Evolutionary conservation across 768 basidiomycete species (phyloP).

Genomic region (Lactarius hengduanensis): DNA sequence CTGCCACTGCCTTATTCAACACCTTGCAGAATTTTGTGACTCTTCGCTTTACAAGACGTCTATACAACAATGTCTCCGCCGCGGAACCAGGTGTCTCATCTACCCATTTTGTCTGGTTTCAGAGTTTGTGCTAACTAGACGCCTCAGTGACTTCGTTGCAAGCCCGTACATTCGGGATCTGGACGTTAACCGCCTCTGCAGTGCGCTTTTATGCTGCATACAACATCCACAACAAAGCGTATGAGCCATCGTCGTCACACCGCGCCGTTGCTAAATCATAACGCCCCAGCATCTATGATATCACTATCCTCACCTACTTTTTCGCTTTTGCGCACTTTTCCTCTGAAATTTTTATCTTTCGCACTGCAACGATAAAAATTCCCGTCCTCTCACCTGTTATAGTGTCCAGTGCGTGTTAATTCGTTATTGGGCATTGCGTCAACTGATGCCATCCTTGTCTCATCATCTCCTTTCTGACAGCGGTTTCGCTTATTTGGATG

Average conservation of each 20-base stretch:
- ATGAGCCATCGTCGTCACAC: conserved; percentile 33
- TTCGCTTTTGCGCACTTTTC: conserved; percentile 89
- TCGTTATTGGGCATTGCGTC: not conserved
- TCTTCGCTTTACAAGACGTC: conserved; percentile 68
- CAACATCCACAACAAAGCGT: conserved; percentile 82
- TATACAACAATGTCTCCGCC: conserved; percentile 57
- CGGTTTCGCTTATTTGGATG: conserved; percentile 81
- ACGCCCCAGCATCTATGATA: conserved; percentile 79
- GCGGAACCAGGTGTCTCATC: conserved; percentile 29
- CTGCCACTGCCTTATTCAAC: conserved; percentile 81
- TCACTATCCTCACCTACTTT: conserved; percentile 84
- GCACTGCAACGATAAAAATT: conserved; percentile 59
- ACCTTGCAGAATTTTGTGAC: conserved; percentile 79
- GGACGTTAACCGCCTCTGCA: conserved; percentile 85
- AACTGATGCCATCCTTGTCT: conserved; percentile 11
- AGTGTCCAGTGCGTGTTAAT: conserved; percentile 74
- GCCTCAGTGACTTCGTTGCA: conserved; percentile 78
- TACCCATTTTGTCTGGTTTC: conserved; percentile 4
- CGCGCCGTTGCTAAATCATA: conserved; percentile 5
- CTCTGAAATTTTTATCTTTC: conserved; percentile 81
- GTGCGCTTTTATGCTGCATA: conserved; percentile 89
- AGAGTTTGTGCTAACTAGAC: not conserved
- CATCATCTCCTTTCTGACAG: conserved; percentile 40
- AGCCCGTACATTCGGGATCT: conserved; percentile 85
- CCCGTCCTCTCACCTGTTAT: conserved; percentile 72